Conservation (phyloP, 345 rosid genomes). For the Populus ilicifolia region DNA sequence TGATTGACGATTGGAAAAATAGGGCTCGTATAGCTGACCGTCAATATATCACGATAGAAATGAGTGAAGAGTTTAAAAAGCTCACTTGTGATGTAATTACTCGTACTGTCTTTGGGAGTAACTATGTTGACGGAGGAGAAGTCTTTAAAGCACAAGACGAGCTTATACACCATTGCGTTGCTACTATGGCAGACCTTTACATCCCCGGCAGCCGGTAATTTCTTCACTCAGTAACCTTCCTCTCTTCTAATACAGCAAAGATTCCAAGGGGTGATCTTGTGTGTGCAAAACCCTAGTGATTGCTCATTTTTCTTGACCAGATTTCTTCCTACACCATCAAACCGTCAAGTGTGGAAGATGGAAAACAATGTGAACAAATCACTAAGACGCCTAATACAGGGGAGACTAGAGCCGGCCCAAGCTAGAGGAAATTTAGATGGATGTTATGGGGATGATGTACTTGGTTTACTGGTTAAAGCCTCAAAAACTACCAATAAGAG, state of each 20-base stretch:
- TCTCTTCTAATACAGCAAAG: background rate
- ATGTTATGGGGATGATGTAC: constrained; percentile 58
- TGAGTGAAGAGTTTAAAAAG: constrained; percentile 54
- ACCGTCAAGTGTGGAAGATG: constrained; percentile 65
- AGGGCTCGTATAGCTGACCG: constrained; percentile 25
- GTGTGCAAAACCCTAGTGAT: background rate
- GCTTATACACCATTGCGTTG: constrained; percentile 47
- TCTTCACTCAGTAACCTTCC: background rate
- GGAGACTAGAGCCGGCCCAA: constrained; percentile 19
- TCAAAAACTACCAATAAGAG: constrained; percentile 11
- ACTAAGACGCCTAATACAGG: constrained; percentile 44
- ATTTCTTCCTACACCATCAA: constrained; percentile 72
- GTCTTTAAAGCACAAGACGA: constrained; percentile 63
- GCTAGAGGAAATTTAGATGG: constrained; percentile 28
- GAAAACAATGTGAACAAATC: constrained; percentile 62
- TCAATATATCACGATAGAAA: constrained; percentile 47
- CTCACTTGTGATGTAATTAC: constrained; percentile 73
- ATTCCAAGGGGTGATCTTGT: background rate
- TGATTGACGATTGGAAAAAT: constrained; percentile 55
- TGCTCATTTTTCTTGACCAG: constrained; percentile 20
- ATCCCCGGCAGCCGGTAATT: constrained; percentile 73
- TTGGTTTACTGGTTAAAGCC: constrained; percentile 37
- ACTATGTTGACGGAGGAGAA: constrained; percentile 68
- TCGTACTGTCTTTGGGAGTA: constrained; percentile 71
- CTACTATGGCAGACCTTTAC: constrained; percentile 36